Evolutionary conservation across 2,329 filamentous ascomycete genomes (phyloP), one percentile per base, ranked within the genome.

Genomic region (Cladobotryum protrusum): DNA sequence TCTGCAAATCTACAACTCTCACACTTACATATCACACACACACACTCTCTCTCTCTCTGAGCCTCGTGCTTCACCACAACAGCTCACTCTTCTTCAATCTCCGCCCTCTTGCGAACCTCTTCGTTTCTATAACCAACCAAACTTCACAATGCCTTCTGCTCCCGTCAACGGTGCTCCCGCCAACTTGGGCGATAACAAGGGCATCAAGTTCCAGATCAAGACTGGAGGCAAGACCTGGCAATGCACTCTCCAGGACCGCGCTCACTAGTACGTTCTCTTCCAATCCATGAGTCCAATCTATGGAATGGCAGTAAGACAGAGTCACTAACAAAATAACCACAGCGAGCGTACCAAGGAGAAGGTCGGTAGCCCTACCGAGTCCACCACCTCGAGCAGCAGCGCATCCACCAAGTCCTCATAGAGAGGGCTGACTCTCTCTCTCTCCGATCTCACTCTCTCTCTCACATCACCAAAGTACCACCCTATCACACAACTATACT

Each of bases 161-260:
- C 35, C 35, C 35, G 14, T 17, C 14, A n/a, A n/a, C 35, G 14
- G 35, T 19, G 50, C 53, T 29, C 57, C 66, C 41, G 19, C 57
- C 47, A 32, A 39, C 53, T 53, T 69, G 24, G 66, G 72, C 47
- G 64, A 72, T 54, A 66, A 63, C 58, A 63, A 57, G 52, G 70
- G 65, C 52, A 66, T 77, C 66, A 67, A 67, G 61, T 77, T 77
- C 65, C 60, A 71, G 43, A 69, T 77, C 63, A 70, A 68, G 63
- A 65, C 73, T 37, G 72, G 72, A 52, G 63, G 66, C 57, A 54
- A 63, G 43, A 63, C 61, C 43, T 70, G 66, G 59, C 47, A 60
- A 37, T 75, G 72, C 62, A 68, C 67, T 17, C 60, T 76, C 5
- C 67, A 74, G 53, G 72, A 76, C 61, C 71, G 73, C 49, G 51